Base-by-base conservation (phyloP, 345 rosid species). In the thale cress (Arabidopsis thaliana) region DNA sequence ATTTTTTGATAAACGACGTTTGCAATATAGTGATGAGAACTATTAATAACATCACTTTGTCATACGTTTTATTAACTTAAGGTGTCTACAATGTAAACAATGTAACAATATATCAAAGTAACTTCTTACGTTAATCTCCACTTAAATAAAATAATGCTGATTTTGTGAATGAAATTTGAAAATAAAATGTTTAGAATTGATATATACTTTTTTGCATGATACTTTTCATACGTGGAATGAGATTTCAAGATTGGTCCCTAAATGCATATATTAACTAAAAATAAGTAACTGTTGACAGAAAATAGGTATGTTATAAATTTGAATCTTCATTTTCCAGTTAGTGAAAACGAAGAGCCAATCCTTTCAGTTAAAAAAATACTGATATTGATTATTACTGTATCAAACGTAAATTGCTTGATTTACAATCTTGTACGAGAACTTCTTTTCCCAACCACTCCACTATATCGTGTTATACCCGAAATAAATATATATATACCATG, bases 401-500 rank as follows among this genome's bases (percentile, higher is more conserved):
- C 59, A 58, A 58, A 46, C 50, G 71, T 63, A 45, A 71, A 44
- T 69, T 77, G 75, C 76, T 77, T 70, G 71, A 70, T 25, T 62
- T 16, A 77, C 71, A 77, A 77, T 44, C 44, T 70, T 56, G 67
- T 70, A 64, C 69, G 49, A 63, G 23, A 10, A 13, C 63, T 46
- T 56, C 36, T 42, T 65, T 24, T 70, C 51, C 44, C 53, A 77
- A 77, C 76, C 66, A 77, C 80, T 77, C 80, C 76, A 70, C 80
- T 77, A 70, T 13, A 70, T 69, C 59, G 53, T 51, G 34, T 34
- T 62, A 71, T 42, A 61, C 44, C 59, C 33, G 44, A 44, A 62
- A 62, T 61, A 69, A 45, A 62, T 38, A 40, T 32, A 68, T 32
- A 68, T 8, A 45, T n/a, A 45, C 5, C 23, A 40, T 65, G 14